Conservation (phyloP, 352 stramenopile genomes). For the Globisporangium radiosum region DNA sequence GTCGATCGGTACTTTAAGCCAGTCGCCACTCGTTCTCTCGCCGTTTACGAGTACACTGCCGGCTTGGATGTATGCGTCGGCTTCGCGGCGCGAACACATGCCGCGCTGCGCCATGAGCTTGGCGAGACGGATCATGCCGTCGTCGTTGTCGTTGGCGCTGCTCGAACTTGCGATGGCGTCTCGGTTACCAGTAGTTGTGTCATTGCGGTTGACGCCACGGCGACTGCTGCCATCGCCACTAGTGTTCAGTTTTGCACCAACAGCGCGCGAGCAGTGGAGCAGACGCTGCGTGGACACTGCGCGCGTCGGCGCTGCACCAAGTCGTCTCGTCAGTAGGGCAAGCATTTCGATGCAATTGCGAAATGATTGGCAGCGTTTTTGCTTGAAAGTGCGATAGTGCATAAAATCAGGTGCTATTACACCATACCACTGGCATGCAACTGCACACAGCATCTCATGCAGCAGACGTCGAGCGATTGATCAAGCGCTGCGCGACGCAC, state of each 20-base stretch:
- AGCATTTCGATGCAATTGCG: slow-evolving; percentile 27
- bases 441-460: neutral
- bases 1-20: slow-evolving; percentile 59
- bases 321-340: slow-evolving; percentile 21
- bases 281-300: neutral
- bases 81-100: slow-evolving; percentile 75
- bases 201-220: neutral
- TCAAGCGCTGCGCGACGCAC: too few relatives aligned
- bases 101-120: slow-evolving; percentile 79
- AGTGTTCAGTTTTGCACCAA: neutral
- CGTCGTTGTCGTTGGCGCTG: neutral
- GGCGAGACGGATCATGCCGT: slow-evolving; percentile 48
- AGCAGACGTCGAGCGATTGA: neutral
- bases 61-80: slow-evolving; percentile 73
- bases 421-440: too few relatives aligned
- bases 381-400: neutral
- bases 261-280: slow-evolving; percentile 2
- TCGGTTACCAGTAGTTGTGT: neutral
- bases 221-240: neutral
- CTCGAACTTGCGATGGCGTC: neutral
- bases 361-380: neutral
- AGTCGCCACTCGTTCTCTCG: slow-evolving; percentile 51
- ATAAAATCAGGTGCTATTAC: slow-evolving; percentile 1
- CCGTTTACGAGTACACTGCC: slow-evolving; percentile 72
- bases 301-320: slow-evolving; percentile 13